phyloP scores from a whole-genome alignment of 2,329 filamentous ascomycete genomes.

The Apiospora marii region DNA sequence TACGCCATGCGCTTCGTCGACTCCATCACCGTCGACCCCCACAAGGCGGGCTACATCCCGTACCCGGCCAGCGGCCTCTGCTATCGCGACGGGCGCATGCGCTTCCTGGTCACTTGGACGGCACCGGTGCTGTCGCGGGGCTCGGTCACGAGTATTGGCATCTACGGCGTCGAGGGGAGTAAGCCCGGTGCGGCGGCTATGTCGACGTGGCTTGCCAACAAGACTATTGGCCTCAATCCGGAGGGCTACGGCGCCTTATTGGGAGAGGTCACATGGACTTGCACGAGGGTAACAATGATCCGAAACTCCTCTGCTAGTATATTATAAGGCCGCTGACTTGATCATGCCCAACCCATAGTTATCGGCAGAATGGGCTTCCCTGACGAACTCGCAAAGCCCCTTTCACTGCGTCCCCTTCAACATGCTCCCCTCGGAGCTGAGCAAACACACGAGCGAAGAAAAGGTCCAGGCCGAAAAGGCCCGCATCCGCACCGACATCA shows the following conservation, averaged over 20 bases:
- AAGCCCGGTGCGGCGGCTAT: constrained; percentile 56
- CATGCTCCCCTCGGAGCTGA: constrained; percentile 47
- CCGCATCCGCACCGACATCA: constrained; percentile 48
- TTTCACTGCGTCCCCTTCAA: constrained; percentile 54
- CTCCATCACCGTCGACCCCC: constrained; percentile 56
- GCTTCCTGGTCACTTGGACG: constrained; percentile 53
- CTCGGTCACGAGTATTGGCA: constrained; percentile 48
- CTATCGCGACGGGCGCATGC: constrained; percentile 53
- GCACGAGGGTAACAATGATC: constrained; percentile 44
- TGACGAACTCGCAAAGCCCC: constrained; percentile 43
- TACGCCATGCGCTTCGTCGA: constrained; percentile 49
- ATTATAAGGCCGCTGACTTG: background rate
- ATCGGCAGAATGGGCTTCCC: constrained; percentile 50
- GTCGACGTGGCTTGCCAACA: constrained; percentile 53
- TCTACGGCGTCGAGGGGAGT: constrained; percentile 55
- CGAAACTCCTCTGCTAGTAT: background rate
- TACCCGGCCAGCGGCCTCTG: constrained; percentile 55
- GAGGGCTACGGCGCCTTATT: constrained; percentile 52
- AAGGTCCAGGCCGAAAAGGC: constrained; percentile 47
- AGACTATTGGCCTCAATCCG: constrained; percentile 50
- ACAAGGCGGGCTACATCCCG: constrained; percentile 56
- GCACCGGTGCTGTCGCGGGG: constrained; percentile 50
- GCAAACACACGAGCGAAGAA: constrained; percentile 33
- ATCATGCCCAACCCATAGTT: constrained; percentile 34
- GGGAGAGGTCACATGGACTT: constrained; percentile 53